These are phyloP conservation scores for Trichoderma pleuroti DNA, from an alignment of 2,329 filamentous ascomycete genomes.

Conservation along the genomic window DNA sequence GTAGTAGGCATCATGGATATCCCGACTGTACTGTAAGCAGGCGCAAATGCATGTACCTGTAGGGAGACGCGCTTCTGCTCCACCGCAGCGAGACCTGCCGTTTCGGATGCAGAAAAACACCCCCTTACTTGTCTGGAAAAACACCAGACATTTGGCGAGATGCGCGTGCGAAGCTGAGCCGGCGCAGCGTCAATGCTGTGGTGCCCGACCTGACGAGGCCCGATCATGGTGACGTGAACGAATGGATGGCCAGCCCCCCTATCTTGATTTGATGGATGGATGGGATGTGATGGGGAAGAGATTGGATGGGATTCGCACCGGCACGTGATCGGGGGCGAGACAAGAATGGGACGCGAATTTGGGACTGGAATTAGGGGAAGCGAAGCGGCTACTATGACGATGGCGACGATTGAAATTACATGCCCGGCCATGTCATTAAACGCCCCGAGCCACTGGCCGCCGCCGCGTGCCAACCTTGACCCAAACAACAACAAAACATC, in stretches of 20 bases:
- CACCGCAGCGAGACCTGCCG: slow-evolving; percentile 3
- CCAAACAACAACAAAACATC: not conserved
- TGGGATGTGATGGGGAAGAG: not conserved
- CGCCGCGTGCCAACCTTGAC: not conserved
- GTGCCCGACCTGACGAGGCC: slow-evolving; percentile 1
- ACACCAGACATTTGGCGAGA: not conserved
- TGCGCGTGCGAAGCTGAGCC: not conserved
- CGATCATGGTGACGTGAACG: not conserved
- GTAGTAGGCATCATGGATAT: not conserved
- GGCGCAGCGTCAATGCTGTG: not conserved
- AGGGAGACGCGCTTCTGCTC: not conserved
- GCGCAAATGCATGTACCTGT: not conserved
- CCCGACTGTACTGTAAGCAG: not conserved
- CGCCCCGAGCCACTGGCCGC: not conserved
- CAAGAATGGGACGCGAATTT: not conserved
- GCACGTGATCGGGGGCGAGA: slow-evolving; percentile 14
- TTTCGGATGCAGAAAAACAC: not conserved
- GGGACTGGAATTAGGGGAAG: slow-evolving; percentile 16
- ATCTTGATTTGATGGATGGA: not conserved
- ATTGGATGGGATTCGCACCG: not conserved
- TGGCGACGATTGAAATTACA: slow-evolving; percentile 16
- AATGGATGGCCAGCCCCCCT: not conserved
- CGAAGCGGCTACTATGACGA: slow-evolving; percentile 17
- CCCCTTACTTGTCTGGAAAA: not conserved
- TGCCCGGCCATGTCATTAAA: slow-evolving; percentile 12